Conservation (phyloP, 805 yeast species). For the Wickerhamomyces queroliae region DNA sequence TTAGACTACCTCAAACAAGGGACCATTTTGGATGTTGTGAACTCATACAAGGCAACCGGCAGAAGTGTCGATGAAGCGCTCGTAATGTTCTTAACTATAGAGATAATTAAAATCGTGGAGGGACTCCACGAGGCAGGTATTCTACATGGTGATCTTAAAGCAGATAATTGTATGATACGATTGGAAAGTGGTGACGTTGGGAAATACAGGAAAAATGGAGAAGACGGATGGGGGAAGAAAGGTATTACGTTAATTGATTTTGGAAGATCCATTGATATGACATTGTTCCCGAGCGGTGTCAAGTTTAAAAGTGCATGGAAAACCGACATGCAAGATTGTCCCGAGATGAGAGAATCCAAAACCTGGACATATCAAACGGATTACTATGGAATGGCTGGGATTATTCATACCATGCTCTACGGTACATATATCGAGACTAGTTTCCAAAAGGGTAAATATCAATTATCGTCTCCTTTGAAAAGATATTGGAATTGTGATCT, state of each 20-base stretch:
- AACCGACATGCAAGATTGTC: conserved; percentile 65
- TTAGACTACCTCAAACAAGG: conserved; percentile 44
- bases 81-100: conserved; percentile 56
- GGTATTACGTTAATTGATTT: conserved; percentile 72
- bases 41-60: conserved; percentile 33
- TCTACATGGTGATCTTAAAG: conserved; percentile 80
- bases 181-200: conserved; percentile 28
- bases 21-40: conserved; percentile 64
- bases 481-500: conserved; percentile 71
- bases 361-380: conserved; percentile 82
- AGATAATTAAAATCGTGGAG: conserved; percentile 54
- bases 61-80: conserved; percentile 52
- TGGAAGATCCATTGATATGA: conserved; percentile 73
- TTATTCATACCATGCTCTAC: conserved; percentile 67
- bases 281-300: conserved; percentile 42
- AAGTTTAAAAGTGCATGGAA: conserved; percentile 57
- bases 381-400: conserved; percentile 75
- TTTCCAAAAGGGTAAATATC: conserved; percentile 24
- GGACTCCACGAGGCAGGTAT: conserved; percentile 60
- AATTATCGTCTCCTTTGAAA: conserved; percentile 44
- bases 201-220: conserved; percentile 29
- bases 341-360: conserved; percentile 51
- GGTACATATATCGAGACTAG: conserved; percentile 54
- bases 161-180: conserved; percentile 81
- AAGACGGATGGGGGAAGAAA: conserved; percentile 41